phyloP scores from a whole-genome alignment of 352 stramenopile species.

The Globisporangium spiculum region DNA sequence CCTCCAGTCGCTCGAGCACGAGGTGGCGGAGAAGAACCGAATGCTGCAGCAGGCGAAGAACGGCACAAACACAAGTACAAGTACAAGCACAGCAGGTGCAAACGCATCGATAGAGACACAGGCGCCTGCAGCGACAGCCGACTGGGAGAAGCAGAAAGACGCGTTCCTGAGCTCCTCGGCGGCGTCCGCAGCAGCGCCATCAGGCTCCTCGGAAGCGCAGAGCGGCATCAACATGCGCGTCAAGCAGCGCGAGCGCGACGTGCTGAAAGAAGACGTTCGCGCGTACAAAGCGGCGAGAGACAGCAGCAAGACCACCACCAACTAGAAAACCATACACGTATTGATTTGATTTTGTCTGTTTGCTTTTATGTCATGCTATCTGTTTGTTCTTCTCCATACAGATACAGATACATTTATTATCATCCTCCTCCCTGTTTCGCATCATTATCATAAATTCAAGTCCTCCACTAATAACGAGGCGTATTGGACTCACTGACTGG shows the following conservation, averaged over 20 bases:
- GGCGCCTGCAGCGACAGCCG: slow-evolving; percentile 8
- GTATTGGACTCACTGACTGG: not conserved
- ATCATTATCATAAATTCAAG: not conserved
- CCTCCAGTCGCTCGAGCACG: slow-evolving; percentile 47
- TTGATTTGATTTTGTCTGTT: slow-evolving; percentile 10
- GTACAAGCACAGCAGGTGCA: slow-evolving; percentile 10
- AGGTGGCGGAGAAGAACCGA: slow-evolving; percentile 29
- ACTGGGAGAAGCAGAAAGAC: slow-evolving; percentile 38
- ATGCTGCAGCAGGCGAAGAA: not conserved
- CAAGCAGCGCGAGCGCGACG: slow-evolving; percentile 44
- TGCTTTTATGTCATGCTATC: slow-evolving; percentile 5
- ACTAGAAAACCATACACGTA: not conserved
- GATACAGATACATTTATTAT: not conserved
- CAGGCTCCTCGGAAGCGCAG: slow-evolving; percentile 15
- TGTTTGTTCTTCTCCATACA: not conserved
- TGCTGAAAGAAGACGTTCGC: slow-evolving; percentile 44
- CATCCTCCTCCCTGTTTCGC: not conserved
- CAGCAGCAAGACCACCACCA: not conserved
- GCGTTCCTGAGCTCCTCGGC: slow-evolving; percentile 21
- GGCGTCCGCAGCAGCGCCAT: not conserved
- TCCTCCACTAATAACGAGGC: not conserved
- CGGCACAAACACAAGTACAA: not conserved
- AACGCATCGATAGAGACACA: slow-evolving; percentile 8
- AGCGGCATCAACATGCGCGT: slow-evolving; percentile 50
- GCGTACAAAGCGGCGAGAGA: slow-evolving; percentile 33